These are phyloP conservation scores for Colletotrichum chlorophyti DNA, from an alignment of 2,329 filamentous ascomycete species.

Conservation along the genomic window DNA sequence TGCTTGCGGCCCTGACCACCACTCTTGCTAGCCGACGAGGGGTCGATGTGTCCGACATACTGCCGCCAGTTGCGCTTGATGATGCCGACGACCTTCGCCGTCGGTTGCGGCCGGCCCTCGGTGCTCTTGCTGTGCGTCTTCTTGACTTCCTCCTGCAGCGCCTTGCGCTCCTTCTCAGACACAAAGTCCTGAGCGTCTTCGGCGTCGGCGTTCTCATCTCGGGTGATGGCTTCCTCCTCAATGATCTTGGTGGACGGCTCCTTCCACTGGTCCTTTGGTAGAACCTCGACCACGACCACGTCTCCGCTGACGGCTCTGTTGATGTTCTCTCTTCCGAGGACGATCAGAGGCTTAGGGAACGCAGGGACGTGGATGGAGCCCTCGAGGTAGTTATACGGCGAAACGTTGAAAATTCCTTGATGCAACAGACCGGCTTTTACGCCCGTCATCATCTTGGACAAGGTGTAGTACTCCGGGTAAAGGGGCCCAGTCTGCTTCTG, in stretches of 20 bases:
- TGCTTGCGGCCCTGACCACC: constrained; percentile 81
- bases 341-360: constrained; percentile 86
- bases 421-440: constrained; percentile 88
- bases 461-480: constrained; percentile 87
- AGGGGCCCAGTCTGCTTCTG: constrained; percentile 72
- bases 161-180: constrained; percentile 85
- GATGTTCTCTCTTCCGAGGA: constrained; percentile 94
- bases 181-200: constrained; percentile 77
- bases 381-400: constrained; percentile 97
- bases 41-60: constrained; percentile 95
- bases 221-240: constrained; percentile 89
- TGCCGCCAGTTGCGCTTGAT: constrained; percentile 98
- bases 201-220: constrained; percentile 89
- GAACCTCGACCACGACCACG: constrained; percentile 88
- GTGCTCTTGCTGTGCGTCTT: constrained; percentile 78
- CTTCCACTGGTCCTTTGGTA: constrained; percentile 97
- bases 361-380: constrained; percentile 88
- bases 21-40: constrained; percentile 78
- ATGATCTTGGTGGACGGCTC: constrained; percentile 93
- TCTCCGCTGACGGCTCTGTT: constrained; percentile 94
- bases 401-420: constrained; percentile 95
- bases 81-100: constrained; percentile 88
- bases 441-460: constrained; percentile 94
- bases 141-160: constrained; percentile 90
- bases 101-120: constrained; percentile 85